Evolutionary conservation across 345 rosid species (phyloP).

Genomic region (Eucalyptus pumila): DNA sequence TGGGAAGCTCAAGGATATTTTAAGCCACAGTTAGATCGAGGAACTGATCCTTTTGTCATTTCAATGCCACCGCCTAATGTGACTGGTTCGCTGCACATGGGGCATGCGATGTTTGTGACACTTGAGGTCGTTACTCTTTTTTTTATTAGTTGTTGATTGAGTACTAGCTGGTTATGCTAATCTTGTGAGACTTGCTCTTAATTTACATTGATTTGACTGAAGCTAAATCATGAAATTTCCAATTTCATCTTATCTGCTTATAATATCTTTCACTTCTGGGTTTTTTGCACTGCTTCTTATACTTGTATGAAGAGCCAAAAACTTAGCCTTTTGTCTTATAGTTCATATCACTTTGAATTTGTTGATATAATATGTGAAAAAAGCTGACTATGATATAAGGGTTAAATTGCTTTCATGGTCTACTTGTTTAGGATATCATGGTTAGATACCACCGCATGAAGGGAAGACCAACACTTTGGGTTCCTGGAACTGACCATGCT

Average conservation of each 20-base stretch:
- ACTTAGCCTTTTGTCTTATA: no score
- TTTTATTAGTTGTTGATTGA: not conserved
- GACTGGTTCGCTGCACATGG: slow-evolving; percentile 97
- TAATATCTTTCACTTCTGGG: not conserved
- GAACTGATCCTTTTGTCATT: slow-evolving; percentile 74
- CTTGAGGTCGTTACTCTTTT: slow-evolving; percentile 55
- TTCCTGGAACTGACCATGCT: slow-evolving; percentile 99
- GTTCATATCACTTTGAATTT: no score
- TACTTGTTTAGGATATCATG: slow-evolving; percentile 63
- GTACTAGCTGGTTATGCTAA: not conserved
- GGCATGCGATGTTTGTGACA: slow-evolving; percentile 98
- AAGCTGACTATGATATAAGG: not conserved
- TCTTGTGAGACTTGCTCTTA: not conserved
- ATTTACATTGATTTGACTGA: not conserved
- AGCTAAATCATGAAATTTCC: not conserved
- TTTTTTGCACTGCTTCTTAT: no score
- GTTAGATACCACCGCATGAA: slow-evolving; percentile 85
- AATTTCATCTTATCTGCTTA: not conserved
- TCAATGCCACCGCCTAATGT: slow-evolving; percentile 99
- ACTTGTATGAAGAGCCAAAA: no score
- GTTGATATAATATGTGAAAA: not conserved
- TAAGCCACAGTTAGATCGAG: slow-evolving; percentile 58
- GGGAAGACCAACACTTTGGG: slow-evolving; percentile 95
- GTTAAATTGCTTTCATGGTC: not conserved
- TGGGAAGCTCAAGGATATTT: slow-evolving; percentile 97